Base-by-base conservation (phyloP, 371 early-diverging fungal genomes). In the Mucor plumbeus region DNA sequence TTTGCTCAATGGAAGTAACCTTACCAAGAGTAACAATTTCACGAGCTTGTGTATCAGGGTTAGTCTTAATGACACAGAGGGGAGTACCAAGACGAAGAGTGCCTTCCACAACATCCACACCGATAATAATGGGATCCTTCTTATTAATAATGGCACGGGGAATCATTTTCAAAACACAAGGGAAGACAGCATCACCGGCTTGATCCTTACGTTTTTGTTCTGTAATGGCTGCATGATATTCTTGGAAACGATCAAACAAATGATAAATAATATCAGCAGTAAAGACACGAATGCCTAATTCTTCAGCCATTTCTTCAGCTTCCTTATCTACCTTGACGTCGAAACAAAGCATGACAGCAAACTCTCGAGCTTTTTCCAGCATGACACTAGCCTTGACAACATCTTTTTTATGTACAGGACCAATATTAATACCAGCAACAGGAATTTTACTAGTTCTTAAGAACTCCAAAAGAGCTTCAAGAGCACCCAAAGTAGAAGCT, bases 211-310 rank as follows among this genome's bases (percentile, higher is more conserved):
- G 93, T 78, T 91, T 94, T 77, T 93, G 90, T 76, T 97, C 95
- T 54, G 84, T 71, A 39, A 97, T 77, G 34, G 87, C 82, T 70
- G 89, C 83, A 65, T 83, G 86, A 78, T 97, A 94, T 36, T 91
- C 91, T 11, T 93, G 95, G 81, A 95, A 99, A 65, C 89, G 84
- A 80, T 99, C 99, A 70, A 99, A 97, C 89, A 99, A 87, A 78
- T 99, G 99, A 80, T 99, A 99, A 77, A 99, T 99, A 74, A 99
- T 99, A 68, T 99, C 97, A 33, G 99, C 99, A 67, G 86, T 90
- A 85, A 99, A 99, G 31, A 99, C 82, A 83, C 90, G 94, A 63
- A 99, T 88, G 35, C 97, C 96, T 58, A 95, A 54, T 60, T 96
- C 94, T 26, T 98, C 92, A 0, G 99, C 99, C 80, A 97, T 65